Base-by-base conservation (phyloP, 176 grass and related monocot genomes). In the Luzula sylvatica region DNA sequence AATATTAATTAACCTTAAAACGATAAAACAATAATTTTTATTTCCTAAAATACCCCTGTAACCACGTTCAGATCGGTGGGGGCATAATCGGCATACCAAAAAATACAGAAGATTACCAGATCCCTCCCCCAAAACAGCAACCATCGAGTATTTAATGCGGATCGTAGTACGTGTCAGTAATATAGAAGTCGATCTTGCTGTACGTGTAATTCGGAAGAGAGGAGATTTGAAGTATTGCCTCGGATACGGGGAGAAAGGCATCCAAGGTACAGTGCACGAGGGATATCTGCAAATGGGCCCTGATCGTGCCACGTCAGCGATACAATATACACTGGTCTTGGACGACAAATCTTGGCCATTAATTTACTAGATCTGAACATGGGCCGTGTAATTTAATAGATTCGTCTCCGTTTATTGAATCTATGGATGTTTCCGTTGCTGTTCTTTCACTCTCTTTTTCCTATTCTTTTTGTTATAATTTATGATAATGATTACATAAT, bases 221-320 rank as follows among this genome's bases (percentile, higher is more conserved):
- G 4, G 7, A 38, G 55, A 20, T n/a, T n/a, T 11, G 14, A 0
- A 7, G 24, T 46, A 11, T 48, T 38, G 22, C 62, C 20, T 46
- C 17, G 75, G 25, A 20, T 49, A 21, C 32, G 65, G 52, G 32
- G n/a, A 7, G 53, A 72, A 72, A 42, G 41, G 86, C 65, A 83
- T 82, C 78, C 86, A 58, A 83, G 74, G 81, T 46, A 55, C 67
- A 65, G 65, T 59, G 75, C 75, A 72, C 85, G 79, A 83, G 84
- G 84, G 2, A 0, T 23, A 7, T 22, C 42, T 14, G 44, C 23
- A 47, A 55, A 40, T 43, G 49, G 56, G 52, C 23, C 9, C 12
- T 3, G 52, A 46, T 47, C 26, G 17, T 24, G 75, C 62, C 85
- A 83, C 71, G 85, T 79, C 67, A 55, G 30, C 42, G n/a, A n/a